These are phyloP conservation scores for Leptographium galeiforme DNA, from an alignment of 2,329 filamentous ascomycete genomes.

Conservation along the genomic window DNA sequence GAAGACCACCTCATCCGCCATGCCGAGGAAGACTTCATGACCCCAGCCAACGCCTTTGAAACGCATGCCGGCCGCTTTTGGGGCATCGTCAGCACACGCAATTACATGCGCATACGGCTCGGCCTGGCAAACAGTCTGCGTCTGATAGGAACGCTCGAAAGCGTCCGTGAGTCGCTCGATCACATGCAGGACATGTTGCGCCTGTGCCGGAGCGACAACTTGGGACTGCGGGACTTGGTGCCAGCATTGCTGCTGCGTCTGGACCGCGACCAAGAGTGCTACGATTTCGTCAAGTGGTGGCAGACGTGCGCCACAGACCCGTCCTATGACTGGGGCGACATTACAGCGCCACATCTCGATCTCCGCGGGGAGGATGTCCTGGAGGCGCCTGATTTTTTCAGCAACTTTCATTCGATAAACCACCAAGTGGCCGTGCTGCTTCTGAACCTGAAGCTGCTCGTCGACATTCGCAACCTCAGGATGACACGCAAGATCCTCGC, in stretches of 20 bases:
- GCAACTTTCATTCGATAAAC: neutral
- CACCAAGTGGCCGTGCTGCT: slow-evolving; percentile 10
- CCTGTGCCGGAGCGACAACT: slow-evolving; percentile 6
- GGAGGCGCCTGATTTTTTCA: neutral
- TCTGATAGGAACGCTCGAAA: neutral
- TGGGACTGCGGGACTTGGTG: slow-evolving; percentile 7
- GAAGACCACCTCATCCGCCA: neutral
- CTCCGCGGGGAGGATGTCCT: slow-evolving; percentile 11
- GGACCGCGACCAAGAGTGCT: slow-evolving; percentile 21
- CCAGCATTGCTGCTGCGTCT: slow-evolving; percentile 15
- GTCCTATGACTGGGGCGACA: slow-evolving; percentile 24
- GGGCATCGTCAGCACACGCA: neutral
- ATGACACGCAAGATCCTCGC: slow-evolving; percentile 11
- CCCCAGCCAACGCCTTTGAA: neutral
- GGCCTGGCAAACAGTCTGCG: neutral
- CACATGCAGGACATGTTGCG: slow-evolving; percentile 2
- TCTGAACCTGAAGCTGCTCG: slow-evolving; percentile 16
- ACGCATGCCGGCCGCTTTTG: neutral
- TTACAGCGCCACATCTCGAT: slow-evolving; percentile 19
- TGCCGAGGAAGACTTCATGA: neutral
- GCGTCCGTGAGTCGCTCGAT: neutral
- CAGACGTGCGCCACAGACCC: slow-evolving; percentile 10
- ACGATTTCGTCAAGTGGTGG: slow-evolving; percentile 36
- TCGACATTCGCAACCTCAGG: slow-evolving; percentile 15
- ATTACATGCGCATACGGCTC: neutral